phyloP scores from a whole-genome alignment of 2,329 filamentous ascomycete genomes.

The Tolypocladium endophyticum region DNA sequence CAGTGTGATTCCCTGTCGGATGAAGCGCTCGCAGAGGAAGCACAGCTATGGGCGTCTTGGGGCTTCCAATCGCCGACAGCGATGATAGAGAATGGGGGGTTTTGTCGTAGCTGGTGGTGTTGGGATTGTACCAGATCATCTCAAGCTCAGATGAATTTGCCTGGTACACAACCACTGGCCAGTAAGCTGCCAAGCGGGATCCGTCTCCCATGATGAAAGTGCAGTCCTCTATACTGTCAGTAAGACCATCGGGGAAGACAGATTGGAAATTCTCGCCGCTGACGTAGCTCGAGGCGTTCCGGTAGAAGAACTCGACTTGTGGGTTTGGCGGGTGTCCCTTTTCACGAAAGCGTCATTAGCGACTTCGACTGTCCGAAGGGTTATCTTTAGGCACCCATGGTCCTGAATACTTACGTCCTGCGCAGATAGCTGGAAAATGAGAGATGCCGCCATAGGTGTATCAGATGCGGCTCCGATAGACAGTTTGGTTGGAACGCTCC shows the following conservation, averaged over 20 bases:
- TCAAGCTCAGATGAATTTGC: neutral
- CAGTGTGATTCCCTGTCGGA: neutral
- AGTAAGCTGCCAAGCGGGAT: neutral
- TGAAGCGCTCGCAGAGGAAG: neutral
- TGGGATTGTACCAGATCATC: neutral
- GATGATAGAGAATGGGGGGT: neutral
- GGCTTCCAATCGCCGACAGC: neutral
- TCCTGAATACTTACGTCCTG: neutral
- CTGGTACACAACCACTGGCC: neutral
- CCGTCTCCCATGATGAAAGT: neutral
- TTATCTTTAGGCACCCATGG: neutral
- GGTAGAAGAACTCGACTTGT: neutral
- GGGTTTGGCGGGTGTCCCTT: neutral
- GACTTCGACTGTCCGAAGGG: neutral
- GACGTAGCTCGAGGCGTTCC: neutral
- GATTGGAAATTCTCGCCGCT: neutral
- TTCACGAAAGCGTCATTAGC: neutral
- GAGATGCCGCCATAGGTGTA: neutral
- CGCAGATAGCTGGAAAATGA: neutral
- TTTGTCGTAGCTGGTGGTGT: neutral
- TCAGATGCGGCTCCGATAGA: neutral
- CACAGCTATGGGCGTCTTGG: neutral
- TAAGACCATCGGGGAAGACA: neutral
- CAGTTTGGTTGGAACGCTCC: neutral
- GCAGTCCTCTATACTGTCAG: neutral